These are phyloP conservation scores for Neopestalotiopsis sp. DNA, from an alignment of 2,329 filamentous ascomycete species.

Conservation along the genomic window DNA sequence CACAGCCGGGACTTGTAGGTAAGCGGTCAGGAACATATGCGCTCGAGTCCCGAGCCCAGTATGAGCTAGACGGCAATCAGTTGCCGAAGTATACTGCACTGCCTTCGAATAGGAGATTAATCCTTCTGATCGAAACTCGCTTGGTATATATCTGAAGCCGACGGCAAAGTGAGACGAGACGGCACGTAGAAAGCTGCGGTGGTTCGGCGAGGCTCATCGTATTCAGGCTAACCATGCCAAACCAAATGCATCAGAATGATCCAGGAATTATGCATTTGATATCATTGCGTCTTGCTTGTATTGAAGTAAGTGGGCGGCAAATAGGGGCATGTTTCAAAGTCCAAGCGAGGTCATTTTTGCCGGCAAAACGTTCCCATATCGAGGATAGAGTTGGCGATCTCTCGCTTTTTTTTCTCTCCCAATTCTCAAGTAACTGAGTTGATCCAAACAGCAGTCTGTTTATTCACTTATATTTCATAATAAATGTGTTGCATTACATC, in stretches of 20 bases:
- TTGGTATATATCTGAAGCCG: not conserved
- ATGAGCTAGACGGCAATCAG: not conserved
- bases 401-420: too few species aligned
- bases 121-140: not conserved
- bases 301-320: too few species aligned
- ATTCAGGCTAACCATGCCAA: not conserved
- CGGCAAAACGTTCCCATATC: too few species aligned
- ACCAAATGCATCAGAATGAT: not conserved
- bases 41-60: not conserved
- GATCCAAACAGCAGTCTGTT: too few species aligned
- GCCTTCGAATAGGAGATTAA: not conserved
- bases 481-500: too few species aligned
- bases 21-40: not conserved
- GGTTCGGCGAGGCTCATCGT: not conserved
- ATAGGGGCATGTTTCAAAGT: too few species aligned
- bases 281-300: too few species aligned
- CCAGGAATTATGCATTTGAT: not conserved
- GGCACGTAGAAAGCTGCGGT: not conserved
- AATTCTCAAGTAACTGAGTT: too few species aligned
- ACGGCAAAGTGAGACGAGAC: not conserved
- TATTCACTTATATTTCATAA: too few species aligned
- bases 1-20: too few species aligned
- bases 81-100: not conserved
- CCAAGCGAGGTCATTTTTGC: too few species aligned
- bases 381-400: too few species aligned